Conservation (phyloP, 768 basidiomycete genomes). For the Termitomyces sp. region DNA sequence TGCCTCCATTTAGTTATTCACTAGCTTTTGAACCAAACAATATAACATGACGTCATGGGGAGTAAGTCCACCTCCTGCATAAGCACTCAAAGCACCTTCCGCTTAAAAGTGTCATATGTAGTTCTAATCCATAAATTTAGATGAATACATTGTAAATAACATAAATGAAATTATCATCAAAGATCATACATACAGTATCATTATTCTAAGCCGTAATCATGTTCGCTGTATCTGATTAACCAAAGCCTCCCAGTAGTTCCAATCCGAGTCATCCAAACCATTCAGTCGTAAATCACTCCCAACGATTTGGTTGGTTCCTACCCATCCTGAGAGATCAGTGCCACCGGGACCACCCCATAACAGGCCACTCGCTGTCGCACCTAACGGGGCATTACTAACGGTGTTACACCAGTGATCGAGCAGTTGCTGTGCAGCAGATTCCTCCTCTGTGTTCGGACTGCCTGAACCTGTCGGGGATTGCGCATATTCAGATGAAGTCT, state of each 20-base stretch:
- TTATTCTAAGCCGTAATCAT: constrained; percentile 10
- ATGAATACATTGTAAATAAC: background rate
- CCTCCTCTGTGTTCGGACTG: constrained; percentile 72
- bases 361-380: constrained; percentile 42
- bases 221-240: constrained; percentile 55
- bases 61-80: too few relatives aligned
- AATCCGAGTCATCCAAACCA: constrained; percentile 61
- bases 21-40: background rate
- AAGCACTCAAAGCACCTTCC: background rate
- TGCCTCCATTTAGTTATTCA: background rate
- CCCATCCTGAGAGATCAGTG: constrained; percentile 57
- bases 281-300: constrained; percentile 40
- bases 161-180: background rate
- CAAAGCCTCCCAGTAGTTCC: constrained; percentile 76
- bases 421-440: constrained; percentile 69
- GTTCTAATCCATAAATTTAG: background rate
- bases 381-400: constrained; percentile 61
- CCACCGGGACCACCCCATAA: constrained; percentile 59
- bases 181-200: background rate
- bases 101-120: background rate
- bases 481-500: constrained; percentile 38
- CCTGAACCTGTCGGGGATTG: constrained; percentile 58
- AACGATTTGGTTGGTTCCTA: constrained; percentile 35
- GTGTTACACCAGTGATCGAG: constrained; percentile 84
- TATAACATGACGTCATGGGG: too few relatives aligned